A percentile compares a stretch with the other conserved stretches of the same genome.
These are phyloP conservation scores for Flaveria trinervia DNA, from an alignment of 129 eudicot species.

Conservation along the genomic window DNA sequence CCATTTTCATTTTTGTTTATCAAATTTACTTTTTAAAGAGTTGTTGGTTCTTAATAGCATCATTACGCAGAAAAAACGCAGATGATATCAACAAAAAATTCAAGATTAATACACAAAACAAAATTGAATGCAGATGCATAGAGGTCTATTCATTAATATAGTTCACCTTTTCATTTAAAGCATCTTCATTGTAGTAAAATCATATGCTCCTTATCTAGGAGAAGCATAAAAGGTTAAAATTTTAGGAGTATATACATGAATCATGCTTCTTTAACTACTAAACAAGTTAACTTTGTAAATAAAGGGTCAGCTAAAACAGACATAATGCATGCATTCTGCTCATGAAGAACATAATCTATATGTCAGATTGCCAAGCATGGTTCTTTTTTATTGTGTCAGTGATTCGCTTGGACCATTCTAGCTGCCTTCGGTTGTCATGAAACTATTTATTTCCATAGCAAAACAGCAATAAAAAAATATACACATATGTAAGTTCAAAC, in stretches of 20 bases:
- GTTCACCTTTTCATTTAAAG: not conserved
- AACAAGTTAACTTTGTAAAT: not conserved
- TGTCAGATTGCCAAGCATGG: conserved; percentile 12
- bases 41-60: not conserved
- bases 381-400: not conserved
- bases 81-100: not conserved
- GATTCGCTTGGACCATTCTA: not conserved
- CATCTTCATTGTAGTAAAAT: not conserved
- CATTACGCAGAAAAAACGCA: not conserved
- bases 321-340: not conserved
- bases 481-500: no score
- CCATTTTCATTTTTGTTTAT: not conserved
- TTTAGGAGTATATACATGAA: no score
- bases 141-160: not conserved
- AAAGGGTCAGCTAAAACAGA: conserved; percentile 8
- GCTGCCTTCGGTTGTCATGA: not conserved
- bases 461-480: not conserved
- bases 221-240: not conserved
- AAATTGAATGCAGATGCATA: not conserved
- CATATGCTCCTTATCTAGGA: conserved; percentile 14
- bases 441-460: conserved; percentile 4
- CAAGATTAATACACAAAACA: not conserved
- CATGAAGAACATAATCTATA: not conserved
- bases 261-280: not conserved
- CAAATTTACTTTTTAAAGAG: not conserved